These are phyloP conservation scores for Fusarium lateritium DNA, from an alignment of 2,329 filamentous ascomycete genomes.

Conservation along the genomic window DNA sequence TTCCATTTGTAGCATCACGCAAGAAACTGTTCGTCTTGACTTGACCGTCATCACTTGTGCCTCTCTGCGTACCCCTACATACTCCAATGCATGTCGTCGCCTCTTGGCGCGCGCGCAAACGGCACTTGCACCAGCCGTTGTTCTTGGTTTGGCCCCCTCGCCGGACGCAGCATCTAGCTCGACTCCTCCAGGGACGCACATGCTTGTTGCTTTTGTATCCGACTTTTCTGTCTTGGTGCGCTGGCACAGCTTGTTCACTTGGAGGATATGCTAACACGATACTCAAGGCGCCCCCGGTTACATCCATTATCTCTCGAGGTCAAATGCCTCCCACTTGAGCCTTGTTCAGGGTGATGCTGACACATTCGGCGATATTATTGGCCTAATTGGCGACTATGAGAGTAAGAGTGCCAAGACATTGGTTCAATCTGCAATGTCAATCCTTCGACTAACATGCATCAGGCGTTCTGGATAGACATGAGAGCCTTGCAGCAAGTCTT, in stretches of 20 bases:
- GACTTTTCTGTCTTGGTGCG: slow-evolving; percentile 38
- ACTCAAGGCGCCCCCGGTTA: slow-evolving; percentile 49
- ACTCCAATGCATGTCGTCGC: slow-evolving; percentile 22
- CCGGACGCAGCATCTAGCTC: slow-evolving; percentile 35
- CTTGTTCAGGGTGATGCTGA: slow-evolving; percentile 72
- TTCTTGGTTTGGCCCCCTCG: slow-evolving; percentile 26
- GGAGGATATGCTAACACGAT: slow-evolving; percentile 43
- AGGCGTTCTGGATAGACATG: slow-evolving; percentile 86
- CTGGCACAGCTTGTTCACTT: slow-evolving; percentile 36
- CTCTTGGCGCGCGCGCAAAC: slow-evolving; percentile 21
- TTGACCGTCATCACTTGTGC: slow-evolving; percentile 17
- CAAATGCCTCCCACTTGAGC: slow-evolving; percentile 61
- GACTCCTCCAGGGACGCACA: slow-evolving; percentile 41
- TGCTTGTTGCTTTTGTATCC: slow-evolving; percentile 45
- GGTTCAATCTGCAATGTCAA: slow-evolving; percentile 9
- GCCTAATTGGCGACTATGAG: slow-evolving; percentile 84
- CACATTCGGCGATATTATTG: slow-evolving; percentile 80
- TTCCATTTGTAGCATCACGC: slow-evolving; percentile 38
- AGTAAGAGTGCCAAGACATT: slow-evolving; percentile 55
- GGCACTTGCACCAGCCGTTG: slow-evolving; percentile 16
- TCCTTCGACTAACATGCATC: slow-evolving; percentile 30
- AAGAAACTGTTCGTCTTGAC: slow-evolving; percentile 12
- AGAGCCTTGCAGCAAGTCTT: slow-evolving; percentile 88
- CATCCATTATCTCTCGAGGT: slow-evolving; percentile 69
- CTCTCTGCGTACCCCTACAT: slow-evolving; percentile 16